These are phyloP conservation scores for Euclidium syriacum DNA, from an alignment of 345 rosid genomes.

Conservation along the genomic window DNA sequence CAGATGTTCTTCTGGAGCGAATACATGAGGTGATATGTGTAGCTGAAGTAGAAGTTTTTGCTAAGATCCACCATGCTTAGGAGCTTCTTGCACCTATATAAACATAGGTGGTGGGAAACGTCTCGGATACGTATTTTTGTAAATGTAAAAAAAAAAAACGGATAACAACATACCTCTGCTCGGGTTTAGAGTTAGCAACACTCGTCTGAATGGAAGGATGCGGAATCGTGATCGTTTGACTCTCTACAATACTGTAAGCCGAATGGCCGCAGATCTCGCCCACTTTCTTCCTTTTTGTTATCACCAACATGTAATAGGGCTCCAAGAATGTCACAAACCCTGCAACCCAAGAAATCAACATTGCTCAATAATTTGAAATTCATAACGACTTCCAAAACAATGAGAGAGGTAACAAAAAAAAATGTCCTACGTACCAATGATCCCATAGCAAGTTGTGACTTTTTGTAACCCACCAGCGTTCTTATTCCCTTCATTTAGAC, in stretches of 20 bases:
- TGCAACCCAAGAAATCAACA: constrained; percentile 33
- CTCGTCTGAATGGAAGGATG: constrained; percentile 45
- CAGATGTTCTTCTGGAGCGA: constrained; percentile 73
- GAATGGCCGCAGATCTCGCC: constrained; percentile 76
- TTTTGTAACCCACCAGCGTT: constrained; percentile 61
- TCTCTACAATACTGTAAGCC: constrained; percentile 56
- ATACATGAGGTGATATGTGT: constrained; percentile 76
- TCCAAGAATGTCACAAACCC: constrained; percentile 87
- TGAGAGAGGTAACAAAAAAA: too few relatives aligned
- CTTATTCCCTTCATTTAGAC: constrained; percentile 59
- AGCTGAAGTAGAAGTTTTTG: constrained; percentile 97
- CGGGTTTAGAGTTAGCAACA: constrained; percentile 64
- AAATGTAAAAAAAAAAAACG: too few relatives aligned
- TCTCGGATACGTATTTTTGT: too few relatives aligned
- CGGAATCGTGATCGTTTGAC: constrained; percentile 62
- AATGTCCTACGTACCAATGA: constrained; percentile 77
- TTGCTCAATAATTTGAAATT: constrained; percentile 1
- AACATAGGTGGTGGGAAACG: too few relatives aligned
- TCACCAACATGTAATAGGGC: constrained; percentile 81
- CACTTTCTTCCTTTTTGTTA: constrained; percentile 72
- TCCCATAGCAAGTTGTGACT: constrained; percentile 68
- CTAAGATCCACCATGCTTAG: constrained; percentile 78
- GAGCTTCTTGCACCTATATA: constrained; percentile 95
- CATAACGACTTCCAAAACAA: neutral
- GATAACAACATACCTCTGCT: too few relatives aligned